Conservation (phyloP, 345 rosid species). For the Bruguiera sexangula region DNA sequence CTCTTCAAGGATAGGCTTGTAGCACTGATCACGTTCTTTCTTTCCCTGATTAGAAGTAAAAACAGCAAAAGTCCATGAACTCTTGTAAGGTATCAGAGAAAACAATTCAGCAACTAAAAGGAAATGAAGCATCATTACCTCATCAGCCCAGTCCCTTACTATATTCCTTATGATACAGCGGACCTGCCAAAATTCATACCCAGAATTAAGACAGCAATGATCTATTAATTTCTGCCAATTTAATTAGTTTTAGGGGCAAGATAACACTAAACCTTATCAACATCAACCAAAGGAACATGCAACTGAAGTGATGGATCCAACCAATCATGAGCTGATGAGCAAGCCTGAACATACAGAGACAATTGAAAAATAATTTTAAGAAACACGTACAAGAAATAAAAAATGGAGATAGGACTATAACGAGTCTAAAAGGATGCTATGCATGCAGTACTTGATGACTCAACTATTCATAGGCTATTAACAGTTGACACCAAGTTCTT, state of each 20-base stretch:
- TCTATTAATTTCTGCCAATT: background rate
- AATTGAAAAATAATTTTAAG: background rate
- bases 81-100: too few species aligned
- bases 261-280: conserved; percentile 73
- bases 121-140: conserved; percentile 45
- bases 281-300: conserved; percentile 88
- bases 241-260: conserved; percentile 1
- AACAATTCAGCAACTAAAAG: conserved; percentile 2
- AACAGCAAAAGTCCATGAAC: background rate
- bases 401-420: background rate
- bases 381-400: background rate
- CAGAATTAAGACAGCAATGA: background rate
- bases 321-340: conserved; percentile 53
- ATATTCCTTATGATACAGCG: conserved; percentile 94
- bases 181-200: conserved; percentile 49
- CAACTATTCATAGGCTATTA: background rate
- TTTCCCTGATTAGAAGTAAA: conserved; percentile 49
- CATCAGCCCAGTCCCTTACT: conserved; percentile 98
- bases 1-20: conserved; percentile 88
- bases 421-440: too few species aligned
- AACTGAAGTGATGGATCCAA: conserved; percentile 68
- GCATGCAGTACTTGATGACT: too few species aligned
- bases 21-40: conserved; percentile 85
- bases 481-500: background rate
- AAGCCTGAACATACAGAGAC: conserved; percentile 41